phyloP scores from a whole-genome alignment of 1,284 basidiomycete genomes.

The Ustanciosporium gigantosporum region DNA sequence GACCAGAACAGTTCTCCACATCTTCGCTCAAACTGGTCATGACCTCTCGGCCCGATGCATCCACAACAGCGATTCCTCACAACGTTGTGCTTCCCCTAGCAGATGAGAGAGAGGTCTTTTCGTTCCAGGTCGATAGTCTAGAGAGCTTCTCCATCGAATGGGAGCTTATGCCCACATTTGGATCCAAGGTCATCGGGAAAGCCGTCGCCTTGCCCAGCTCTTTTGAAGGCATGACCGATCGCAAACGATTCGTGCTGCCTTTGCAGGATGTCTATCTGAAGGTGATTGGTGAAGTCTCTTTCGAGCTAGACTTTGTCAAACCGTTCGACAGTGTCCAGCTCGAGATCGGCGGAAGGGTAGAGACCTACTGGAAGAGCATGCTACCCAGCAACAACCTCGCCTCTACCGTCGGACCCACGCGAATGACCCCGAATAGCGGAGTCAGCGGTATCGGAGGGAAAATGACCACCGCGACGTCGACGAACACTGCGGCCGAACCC shows the following conservation, averaged over 20 bases:
- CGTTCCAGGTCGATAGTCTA: conserved; percentile 81
- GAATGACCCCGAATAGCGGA: conserved; percentile 52
- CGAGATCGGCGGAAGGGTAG: conserved; percentile 83
- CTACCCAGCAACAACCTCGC: conserved; percentile 37
- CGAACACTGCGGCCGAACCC: conserved; percentile 7
- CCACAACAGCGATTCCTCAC: conserved; percentile 67
- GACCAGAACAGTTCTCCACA: conserved; percentile 61
- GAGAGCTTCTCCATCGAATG: conserved; percentile 83
- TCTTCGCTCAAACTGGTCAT: conserved; percentile 92
- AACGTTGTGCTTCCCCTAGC: conserved; percentile 74
- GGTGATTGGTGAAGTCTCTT: conserved; percentile 90
- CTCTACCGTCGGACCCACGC: conserved; percentile 20
- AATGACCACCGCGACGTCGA: conserved; percentile 8
- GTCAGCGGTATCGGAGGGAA: conserved; percentile 22
- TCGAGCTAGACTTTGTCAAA: conserved; percentile 83
- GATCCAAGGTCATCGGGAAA: conserved; percentile 94
- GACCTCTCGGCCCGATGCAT: conserved; percentile 76
- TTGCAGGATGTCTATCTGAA: conserved; percentile 91
- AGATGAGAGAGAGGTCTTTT: conserved; percentile 79
- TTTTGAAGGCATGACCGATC: conserved; percentile 65
- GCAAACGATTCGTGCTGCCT: conserved; percentile 64
- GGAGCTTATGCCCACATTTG: conserved; percentile 95
- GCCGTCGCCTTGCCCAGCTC: conserved; percentile 82
- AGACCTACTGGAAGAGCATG: conserved; percentile 61
- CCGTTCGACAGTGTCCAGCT: conserved; percentile 91